These are phyloP conservation scores for Coniophora puteana DNA, from an alignment of 1,284 basidiomycete genomes.

Conservation along the genomic window DNA sequence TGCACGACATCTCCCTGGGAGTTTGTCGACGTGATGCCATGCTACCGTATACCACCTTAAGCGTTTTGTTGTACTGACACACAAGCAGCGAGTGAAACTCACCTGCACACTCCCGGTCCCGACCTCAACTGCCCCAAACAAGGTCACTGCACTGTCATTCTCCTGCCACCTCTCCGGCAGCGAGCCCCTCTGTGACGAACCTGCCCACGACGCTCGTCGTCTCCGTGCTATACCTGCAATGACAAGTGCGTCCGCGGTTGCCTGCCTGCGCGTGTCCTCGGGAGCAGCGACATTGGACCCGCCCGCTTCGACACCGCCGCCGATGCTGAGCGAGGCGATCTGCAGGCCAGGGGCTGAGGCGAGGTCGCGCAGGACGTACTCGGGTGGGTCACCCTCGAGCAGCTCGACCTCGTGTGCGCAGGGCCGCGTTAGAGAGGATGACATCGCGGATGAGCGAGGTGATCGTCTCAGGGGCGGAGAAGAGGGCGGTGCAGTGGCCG, in stretches of 20 bases:
- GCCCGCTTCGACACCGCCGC: slow-evolving; percentile 41
- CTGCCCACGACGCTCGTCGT: slow-evolving; percentile 83
- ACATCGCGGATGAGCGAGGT: slow-evolving; percentile 86
- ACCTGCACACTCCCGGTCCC: slow-evolving; percentile 83
- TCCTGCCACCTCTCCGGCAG: slow-evolving; percentile 81
- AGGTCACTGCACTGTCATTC: slow-evolving; percentile 94
- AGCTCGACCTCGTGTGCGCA: slow-evolving; percentile 92
- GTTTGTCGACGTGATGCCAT: slow-evolving; percentile 93
- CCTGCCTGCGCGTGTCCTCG: slow-evolving; percentile 87
- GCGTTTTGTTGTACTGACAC: not conserved
- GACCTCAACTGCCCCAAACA: slow-evolving; percentile 89
- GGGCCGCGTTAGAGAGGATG: slow-evolving; percentile 87
- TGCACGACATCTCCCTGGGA: slow-evolving; percentile 90
- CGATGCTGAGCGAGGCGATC: slow-evolving; percentile 44
- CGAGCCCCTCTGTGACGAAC: slow-evolving; percentile 79
- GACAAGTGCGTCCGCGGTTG: slow-evolving; percentile 88
- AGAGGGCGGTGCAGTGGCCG: slow-evolving; percentile 69
- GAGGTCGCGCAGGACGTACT: slow-evolving; percentile 91
- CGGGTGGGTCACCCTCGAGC: slow-evolving; percentile 96
- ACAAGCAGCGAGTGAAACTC: slow-evolving; percentile 1
- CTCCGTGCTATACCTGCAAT: slow-evolving; percentile 75
- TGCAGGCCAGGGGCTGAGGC: slow-evolving; percentile 68
- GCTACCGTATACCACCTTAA: slow-evolving; percentile 36
- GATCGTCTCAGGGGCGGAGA: slow-evolving; percentile 76
- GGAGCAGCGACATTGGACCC: no score